Base-by-base conservation (phyloP, 768 basidiomycete genomes). In the Pleurotus citrinopileatus region DNA sequence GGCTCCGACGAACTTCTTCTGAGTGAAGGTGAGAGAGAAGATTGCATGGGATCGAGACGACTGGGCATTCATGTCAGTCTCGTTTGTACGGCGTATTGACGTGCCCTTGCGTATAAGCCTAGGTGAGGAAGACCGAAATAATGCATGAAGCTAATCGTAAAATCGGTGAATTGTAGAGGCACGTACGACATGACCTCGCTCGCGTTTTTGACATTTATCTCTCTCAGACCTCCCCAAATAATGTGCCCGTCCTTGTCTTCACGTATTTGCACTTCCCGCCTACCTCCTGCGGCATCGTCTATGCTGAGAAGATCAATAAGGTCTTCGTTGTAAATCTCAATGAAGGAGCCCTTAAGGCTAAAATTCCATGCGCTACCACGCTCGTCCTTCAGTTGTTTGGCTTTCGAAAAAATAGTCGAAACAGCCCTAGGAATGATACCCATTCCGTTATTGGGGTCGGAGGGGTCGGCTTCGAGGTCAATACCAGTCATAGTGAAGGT, bases 291-390 rank as follows among this genome's bases (percentile, higher is more conserved):
- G 5, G 73, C 69, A 53, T 91, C 89, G 55, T 90, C 87, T 63
- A 84, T 74, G 53, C 84, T 85, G 50, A 99, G 78, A 48, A 99
- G 78, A 76, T 99, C 97, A 67, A 98, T 91, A 48, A 99, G 82
- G 72, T 99, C 97, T 73, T 99, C 97, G 70, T 99, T 98, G 73
- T 99, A 98, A 51, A 99, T 83, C 78, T 99, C 97, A 59, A 99
- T 86, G 75, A 96, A 99, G 20, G 91, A 94, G 47, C 90, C 90
- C 71, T 91, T 94, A 65, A 94, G 73, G 59, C 69, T 81, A 65
- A 77, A 94, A 55, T 79, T 87, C 92, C 90, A 96, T 37, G 83
- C 72, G 57, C 77, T 77, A 32, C 77, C 83, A 26, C 91, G 84
- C 66, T 86, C 87, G 64, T 85, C 87, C 71, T 83, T 91, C 52